Evolutionary conservation across 179 eudicot species (phyloP), one percentile per base, ranked within the genome.

Genomic region (Vitellaria paradoxa): DNA sequence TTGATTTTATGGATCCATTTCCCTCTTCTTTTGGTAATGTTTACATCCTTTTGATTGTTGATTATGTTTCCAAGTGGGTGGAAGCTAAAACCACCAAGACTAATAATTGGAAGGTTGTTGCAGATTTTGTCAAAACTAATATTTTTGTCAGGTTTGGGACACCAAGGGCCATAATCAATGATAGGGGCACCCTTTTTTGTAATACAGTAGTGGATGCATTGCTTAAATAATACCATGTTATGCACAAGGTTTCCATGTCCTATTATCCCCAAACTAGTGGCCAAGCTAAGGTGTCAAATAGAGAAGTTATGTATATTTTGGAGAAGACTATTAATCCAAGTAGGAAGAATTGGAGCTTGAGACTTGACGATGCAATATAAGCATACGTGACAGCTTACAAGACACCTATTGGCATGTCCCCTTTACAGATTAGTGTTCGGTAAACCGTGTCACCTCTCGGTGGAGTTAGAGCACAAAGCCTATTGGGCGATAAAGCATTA

Each of bases 1-100:
- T 76, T 11, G 64, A 76, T 17, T 76, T 76, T 14, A 65, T 65
- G 72, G 72, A 72, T 26, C 55, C 65, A 8, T 76, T 76, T 17
- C 63, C 72, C 4, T 21, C 61, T 1, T 76, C 63, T 4, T 65
- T 2, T 21, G 8, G 3, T 18, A 46, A 65, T 75, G 9, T 17
- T 2, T 75, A 64, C 61, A 64, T 64, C 21, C 10, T 65, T 10
- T 50, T 76, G 0, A 52, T 6, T 18, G 60, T 55, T 0, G 72
- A 76, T n/a, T 76, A 76, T 55, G 65, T 52, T 3, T 52, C 64
- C 0, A 76, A 66, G 23, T 65, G 72, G 72, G 65, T 10, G 65
- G 47, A 76, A 60, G 65, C 65, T 1, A 20, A 2, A 53, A 13
- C n/a, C 13, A 30, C 72, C 45, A 40, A 8, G 11, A 12, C n/a